These are phyloP conservation scores for Hypoxylon sp. DNA, from an alignment of 2,329 filamentous ascomycete genomes.

Conservation along the genomic window DNA sequence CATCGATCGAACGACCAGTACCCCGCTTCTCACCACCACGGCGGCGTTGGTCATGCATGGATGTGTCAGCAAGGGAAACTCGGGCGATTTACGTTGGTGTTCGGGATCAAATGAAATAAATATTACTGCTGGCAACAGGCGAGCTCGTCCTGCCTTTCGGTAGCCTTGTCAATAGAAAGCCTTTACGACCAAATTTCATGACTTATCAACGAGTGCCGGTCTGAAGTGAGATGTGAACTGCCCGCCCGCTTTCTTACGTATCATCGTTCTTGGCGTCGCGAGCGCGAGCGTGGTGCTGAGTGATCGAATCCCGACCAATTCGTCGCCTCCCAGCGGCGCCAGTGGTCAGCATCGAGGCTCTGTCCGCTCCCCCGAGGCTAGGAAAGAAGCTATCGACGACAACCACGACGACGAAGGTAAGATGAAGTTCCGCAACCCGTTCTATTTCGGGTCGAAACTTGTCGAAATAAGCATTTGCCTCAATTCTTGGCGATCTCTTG, in stretches of 20 bases:
- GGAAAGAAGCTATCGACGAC: neutral
- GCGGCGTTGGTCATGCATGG: constrained; percentile 11
- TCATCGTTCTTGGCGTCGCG: neutral
- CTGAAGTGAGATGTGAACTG: neutral
- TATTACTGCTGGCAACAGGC: neutral
- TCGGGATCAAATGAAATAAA: constrained; percentile 22
- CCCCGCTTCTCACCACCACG: constrained; percentile 6
- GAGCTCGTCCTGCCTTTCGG: constrained; percentile 7
- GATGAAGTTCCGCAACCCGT: constrained; percentile 2
- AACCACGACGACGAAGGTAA: neutral
- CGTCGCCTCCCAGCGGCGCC: neutral
- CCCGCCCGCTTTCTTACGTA: neutral
- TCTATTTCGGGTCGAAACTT: constrained; percentile 24
- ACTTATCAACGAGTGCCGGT: neutral
- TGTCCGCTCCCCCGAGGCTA: neutral
- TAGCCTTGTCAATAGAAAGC: constrained; percentile 27
- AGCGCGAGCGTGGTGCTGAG: constrained; percentile 1
- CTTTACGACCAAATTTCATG: constrained; percentile 16
- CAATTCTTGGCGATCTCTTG: constrained; percentile 52
- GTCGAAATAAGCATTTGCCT: constrained; percentile 48
- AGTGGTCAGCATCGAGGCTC: neutral
- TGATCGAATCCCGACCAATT: neutral
- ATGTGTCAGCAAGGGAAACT: constrained; percentile 12
- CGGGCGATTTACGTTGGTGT: constrained; percentile 19
- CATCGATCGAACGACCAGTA: constrained; percentile 8